These are phyloP conservation scores for Chamaenerion angustifolium DNA, from an alignment of 345 rosid genomes.

Conservation along the genomic window DNA sequence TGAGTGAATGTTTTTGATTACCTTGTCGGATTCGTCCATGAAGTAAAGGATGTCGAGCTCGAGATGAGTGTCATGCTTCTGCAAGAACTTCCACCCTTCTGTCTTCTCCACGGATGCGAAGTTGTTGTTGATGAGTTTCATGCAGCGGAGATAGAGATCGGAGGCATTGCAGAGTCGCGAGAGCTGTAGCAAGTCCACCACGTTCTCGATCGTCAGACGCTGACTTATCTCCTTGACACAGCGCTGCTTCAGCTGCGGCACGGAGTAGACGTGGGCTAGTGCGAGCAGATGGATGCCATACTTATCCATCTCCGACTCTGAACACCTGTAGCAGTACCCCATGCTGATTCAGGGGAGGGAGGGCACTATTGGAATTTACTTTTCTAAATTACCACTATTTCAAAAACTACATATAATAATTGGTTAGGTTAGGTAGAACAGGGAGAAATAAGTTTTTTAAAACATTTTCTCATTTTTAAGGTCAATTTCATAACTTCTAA, in stretches of 20 bases:
- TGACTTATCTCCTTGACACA: conserved; percentile 33
- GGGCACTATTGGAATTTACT: too few relatives aligned
- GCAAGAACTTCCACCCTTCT: conserved; percentile 79
- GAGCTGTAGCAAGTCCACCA: conserved; percentile 65
- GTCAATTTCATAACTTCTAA: too few relatives aligned
- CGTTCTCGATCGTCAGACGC: conserved; percentile 49
- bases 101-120: conserved; percentile 49
- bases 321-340: conserved; percentile 33
- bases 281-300: conserved; percentile 64
- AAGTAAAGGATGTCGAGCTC: conserved; percentile 70
- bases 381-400: too few relatives aligned
- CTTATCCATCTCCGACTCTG: conserved; percentile 47
- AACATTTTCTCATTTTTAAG: too few relatives aligned
- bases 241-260: conserved; percentile 52
- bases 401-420: too few relatives aligned
- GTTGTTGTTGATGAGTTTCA: conserved; percentile 31
- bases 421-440: too few relatives aligned
- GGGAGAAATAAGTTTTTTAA: too few relatives aligned
- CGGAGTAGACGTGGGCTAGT: conserved; percentile 62
- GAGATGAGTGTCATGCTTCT: conserved; percentile 50
- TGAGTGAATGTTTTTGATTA: conserved; percentile 7
- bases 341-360: too few relatives aligned
- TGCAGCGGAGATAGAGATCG: conserved; percentile 47
- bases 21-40: conserved; percentile 64
- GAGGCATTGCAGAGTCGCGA: conserved; percentile 73